These are phyloP conservation scores for Rhynchospora tenuis DNA, from an alignment of 176 grass and related monocot species.

Conservation along the genomic window DNA sequence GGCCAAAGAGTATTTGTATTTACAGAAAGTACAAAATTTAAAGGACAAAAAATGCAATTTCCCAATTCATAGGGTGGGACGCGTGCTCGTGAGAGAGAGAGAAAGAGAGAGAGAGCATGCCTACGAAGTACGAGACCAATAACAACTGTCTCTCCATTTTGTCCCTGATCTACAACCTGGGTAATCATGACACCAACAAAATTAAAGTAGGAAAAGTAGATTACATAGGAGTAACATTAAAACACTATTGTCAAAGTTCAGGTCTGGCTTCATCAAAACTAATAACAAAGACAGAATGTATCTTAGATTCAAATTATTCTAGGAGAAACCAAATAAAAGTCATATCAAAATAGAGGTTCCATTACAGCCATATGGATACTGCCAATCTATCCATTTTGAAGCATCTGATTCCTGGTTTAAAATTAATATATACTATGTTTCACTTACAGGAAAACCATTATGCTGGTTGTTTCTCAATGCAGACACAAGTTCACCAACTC, in stretches of 20 bases:
- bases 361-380: not conserved
- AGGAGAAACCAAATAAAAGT: not conserved
- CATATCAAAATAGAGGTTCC: not conserved
- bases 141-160: conserved; percentile 79
- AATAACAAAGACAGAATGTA: not conserved
- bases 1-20: no score
- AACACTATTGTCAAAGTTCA: not conserved
- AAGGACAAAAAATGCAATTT: no score
- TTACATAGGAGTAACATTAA: not conserved
- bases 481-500: conserved; percentile 64
- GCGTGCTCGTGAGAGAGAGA: not conserved
- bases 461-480: conserved; percentile 75
- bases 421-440: not conserved
- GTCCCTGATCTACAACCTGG: conserved; percentile 79
- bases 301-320: not conserved
- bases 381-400: not conserved
- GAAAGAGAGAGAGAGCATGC: conserved; percentile 26
- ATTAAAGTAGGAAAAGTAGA: not conserved
- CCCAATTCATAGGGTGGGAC: no score
- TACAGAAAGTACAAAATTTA: no score
- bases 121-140: conserved; percentile 97
- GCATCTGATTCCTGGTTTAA: not conserved
- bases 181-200: conserved; percentile 9
- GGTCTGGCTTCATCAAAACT: not conserved
- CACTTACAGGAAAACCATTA: conserved; percentile 94